Evolutionary conservation across 2,329 filamentous ascomycete genomes (phyloP).

Genomic region (Phyllosticta citriasiana): DNA sequence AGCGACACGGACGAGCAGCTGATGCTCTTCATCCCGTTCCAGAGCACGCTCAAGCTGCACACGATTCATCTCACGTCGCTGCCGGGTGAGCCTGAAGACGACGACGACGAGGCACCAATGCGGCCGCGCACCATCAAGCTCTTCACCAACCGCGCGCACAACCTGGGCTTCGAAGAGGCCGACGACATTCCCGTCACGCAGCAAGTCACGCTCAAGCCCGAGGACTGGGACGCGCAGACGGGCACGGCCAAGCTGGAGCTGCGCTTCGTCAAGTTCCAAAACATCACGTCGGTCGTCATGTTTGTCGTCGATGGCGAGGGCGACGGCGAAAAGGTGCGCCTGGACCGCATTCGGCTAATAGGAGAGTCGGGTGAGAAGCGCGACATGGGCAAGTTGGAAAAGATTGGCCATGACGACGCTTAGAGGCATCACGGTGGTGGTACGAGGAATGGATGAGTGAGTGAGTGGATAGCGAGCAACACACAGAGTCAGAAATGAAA

Average conservation of each 20-base stretch:
- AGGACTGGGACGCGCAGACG: slow-evolving; percentile 59
- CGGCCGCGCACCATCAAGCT: slow-evolving; percentile 75
- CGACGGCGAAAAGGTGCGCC: slow-evolving; percentile 71
- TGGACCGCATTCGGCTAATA: slow-evolving; percentile 71
- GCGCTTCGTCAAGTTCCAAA: slow-evolving; percentile 96
- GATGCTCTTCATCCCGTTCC: slow-evolving; percentile 85
- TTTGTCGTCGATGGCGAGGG: slow-evolving; percentile 79
- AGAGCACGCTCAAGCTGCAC: slow-evolving; percentile 79
- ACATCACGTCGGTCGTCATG: slow-evolving; percentile 72
- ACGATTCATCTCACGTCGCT: slow-evolving; percentile 78
- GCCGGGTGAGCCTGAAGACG: slow-evolving; percentile 45
- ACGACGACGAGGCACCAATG: slow-evolving; percentile 66
- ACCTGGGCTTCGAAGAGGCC: slow-evolving; percentile 90
- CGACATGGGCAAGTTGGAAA: slow-evolving; percentile 89
- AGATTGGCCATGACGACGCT: slow-evolving; percentile 62
- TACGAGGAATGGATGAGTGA: background rate
- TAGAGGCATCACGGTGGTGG: background rate
- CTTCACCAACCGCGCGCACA: slow-evolving; percentile 80
- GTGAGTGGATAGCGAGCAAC: background rate
- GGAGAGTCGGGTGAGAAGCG: slow-evolving; percentile 88
- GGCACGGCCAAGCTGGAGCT: slow-evolving; percentile 47
- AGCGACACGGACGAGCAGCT: slow-evolving; percentile 96
- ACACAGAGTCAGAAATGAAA: background rate
- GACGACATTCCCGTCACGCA: slow-evolving; percentile 79
- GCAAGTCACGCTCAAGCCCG: slow-evolving; percentile 59